A percentile compares a stretch with the other conserved stretches of the same genome.
These are phyloP conservation scores for Diversispora eburnea DNA, from an alignment of 192 early-diverging fungal genomes.

Conservation along the genomic window DNA sequence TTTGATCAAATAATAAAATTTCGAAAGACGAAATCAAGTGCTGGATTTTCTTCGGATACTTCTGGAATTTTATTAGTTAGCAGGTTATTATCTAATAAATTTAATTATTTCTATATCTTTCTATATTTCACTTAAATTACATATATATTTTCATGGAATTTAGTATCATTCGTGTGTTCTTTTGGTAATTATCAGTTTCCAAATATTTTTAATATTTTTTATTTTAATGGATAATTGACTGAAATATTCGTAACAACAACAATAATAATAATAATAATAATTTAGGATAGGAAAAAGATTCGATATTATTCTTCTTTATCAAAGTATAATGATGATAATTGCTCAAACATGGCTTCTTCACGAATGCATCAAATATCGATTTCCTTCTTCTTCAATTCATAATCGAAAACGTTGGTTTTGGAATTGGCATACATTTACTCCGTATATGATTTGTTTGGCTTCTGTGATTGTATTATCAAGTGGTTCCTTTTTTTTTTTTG, in stretches of 20 bases:
- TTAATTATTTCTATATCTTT: not conserved
- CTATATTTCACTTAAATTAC: too few species aligned
- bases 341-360: conserved; percentile 50
- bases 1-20: conserved; percentile 54
- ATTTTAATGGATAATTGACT: not conserved
- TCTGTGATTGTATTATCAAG: conserved; percentile 26
- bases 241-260: not conserved
- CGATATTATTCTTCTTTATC: conserved; percentile 50
- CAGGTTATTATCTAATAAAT: conserved; percentile 18
- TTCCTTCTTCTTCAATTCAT: conserved; percentile 28
- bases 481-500: conserved; percentile 35
- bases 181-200: conserved; percentile 34
- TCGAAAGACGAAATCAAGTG: conserved; percentile 44
- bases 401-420: conserved; percentile 34
- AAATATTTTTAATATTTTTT: not conserved
- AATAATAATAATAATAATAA: not conserved
- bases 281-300: conserved; percentile 47
- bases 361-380: conserved; percentile 41
- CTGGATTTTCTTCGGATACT: conserved; percentile 52
- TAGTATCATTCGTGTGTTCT: conserved; percentile 46
- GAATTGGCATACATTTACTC: conserved; percentile 38
- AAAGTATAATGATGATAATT: conserved; percentile 57
- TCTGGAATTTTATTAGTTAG: conserved; percentile 53
- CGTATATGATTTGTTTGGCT: conserved; percentile 38
- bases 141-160: not conserved